Conservation (phyloP, 2,329 filamentous ascomycete species). For the Xylariaceae sp. region DNA sequence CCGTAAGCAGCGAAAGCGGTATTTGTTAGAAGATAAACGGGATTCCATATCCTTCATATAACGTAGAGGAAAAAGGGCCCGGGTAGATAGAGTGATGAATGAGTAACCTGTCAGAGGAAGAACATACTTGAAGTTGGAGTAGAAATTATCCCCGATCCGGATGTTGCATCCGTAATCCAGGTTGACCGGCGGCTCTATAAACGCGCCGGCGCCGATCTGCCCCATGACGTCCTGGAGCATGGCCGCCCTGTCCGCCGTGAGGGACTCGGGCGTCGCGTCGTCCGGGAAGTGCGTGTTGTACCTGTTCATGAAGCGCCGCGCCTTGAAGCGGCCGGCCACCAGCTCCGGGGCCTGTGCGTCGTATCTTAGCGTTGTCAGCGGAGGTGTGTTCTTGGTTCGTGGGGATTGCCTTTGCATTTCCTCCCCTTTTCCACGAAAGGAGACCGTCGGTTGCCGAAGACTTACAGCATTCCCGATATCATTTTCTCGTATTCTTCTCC, state of each 20-base stretch:
- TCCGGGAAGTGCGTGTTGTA: conserved; percentile 56
- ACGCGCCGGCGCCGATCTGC: conserved; percentile 47
- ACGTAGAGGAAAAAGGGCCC: background rate
- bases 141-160: conserved; percentile 58
- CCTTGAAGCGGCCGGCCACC: conserved; percentile 47
- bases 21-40: background rate
- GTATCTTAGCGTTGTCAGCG: conserved; percentile 40
- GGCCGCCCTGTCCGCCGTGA: conserved; percentile 37
- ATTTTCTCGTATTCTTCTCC: conserved; percentile 59
- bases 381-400: too few relatives aligned
- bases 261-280: conserved; percentile 41
- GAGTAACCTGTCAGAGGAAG: background rate
- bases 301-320: conserved; percentile 52
- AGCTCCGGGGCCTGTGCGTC: conserved; percentile 47
- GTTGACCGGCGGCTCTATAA: conserved; percentile 58
- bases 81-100: conserved; percentile 4
- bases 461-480: conserved; percentile 59
- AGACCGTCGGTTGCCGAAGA: too few relatives aligned
- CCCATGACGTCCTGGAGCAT: conserved; percentile 50
- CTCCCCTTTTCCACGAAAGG: too few relatives aligned
- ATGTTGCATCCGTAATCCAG: conserved; percentile 66
- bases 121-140: conserved; percentile 54
- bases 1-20: background rate
- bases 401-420: background rate
- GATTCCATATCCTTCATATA: background rate